Percentiles rank a stretch among this genome's conserved stretches.
These are phyloP conservation scores for Saccharum officinarum DNA, from an alignment of 176 grass and related monocot species.

Conservation along the genomic window DNA sequence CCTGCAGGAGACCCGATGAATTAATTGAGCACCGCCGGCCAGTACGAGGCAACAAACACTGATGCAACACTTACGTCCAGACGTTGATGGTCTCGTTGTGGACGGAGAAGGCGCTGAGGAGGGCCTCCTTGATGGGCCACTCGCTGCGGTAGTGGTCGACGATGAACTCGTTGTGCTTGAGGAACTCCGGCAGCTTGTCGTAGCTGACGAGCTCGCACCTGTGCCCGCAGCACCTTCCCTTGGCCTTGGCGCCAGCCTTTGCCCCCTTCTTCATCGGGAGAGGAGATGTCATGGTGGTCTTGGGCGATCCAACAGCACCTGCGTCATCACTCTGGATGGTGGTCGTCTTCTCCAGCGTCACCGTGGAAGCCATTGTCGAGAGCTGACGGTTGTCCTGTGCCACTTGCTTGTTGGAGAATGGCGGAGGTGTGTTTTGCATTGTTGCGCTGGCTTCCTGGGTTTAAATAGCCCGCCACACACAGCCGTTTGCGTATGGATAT, in stretches of 20 bases:
- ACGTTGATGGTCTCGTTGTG: constrained; percentile 89
- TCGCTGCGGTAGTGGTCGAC: constrained; percentile 73
- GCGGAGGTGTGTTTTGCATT: background rate
- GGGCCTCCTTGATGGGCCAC: constrained; percentile 64
- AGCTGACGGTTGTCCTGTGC: background rate
- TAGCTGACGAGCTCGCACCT: constrained; percentile 56
- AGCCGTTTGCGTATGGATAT: no score
- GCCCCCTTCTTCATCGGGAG: constrained; percentile 17
- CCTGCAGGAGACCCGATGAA: constrained; percentile 11
- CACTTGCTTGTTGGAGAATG: background rate
- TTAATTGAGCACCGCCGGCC: background rate
- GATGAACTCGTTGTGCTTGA: constrained; percentile 84
- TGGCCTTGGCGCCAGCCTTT: background rate
- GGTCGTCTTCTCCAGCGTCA: constrained; percentile 52
- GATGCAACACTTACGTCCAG: constrained; percentile 53
- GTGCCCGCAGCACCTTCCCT: constrained; percentile 34
- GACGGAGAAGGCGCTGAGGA: constrained; percentile 66
- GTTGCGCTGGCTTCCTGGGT: background rate
- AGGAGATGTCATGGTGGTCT: background rate
- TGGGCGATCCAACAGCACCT: background rate
- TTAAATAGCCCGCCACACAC: constrained; percentile 10
- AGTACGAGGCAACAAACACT: background rate
- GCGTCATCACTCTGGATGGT: constrained; percentile 1
- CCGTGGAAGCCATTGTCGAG: constrained; percentile 28
- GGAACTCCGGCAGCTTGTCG: constrained; percentile 60